These are phyloP conservation scores for Hypocrella siamensis DNA, from an alignment of 2,329 filamentous ascomycete genomes.

Conservation along the genomic window DNA sequence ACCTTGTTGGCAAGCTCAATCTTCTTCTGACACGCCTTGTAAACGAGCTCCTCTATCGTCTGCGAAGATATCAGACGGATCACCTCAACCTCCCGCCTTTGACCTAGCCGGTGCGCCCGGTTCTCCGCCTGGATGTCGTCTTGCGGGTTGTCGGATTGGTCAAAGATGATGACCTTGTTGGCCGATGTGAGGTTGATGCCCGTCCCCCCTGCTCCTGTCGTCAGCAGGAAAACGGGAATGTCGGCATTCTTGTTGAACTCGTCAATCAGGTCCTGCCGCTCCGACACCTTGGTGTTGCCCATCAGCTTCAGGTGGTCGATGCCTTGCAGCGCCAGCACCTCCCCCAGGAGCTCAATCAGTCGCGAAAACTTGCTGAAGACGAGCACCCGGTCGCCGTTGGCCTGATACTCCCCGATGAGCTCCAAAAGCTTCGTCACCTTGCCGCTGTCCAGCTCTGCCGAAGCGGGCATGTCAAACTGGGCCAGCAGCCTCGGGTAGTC, in stretches of 20 bases:
- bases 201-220: constrained; percentile 87
- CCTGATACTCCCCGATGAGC: constrained; percentile 56
- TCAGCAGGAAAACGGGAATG: constrained; percentile 84
- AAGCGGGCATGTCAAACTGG: constrained; percentile 35
- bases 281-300: constrained; percentile 64
- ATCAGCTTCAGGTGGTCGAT: constrained; percentile 78
- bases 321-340: constrained; percentile 56
- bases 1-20: constrained; percentile 63
- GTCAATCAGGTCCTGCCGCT: constrained; percentile 79
- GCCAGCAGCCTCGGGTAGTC: constrained; percentile 37
- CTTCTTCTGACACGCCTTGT: constrained; percentile 83
- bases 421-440: constrained; percentile 73
- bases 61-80: constrained; percentile 64
- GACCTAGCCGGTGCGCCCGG: constrained; percentile 84
- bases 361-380: constrained; percentile 91
- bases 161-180: constrained; percentile 96
- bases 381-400: constrained; percentile 71
- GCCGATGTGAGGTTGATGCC: constrained; percentile 92
- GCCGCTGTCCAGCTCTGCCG: constrained; percentile 48
- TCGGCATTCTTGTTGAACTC: constrained; percentile 60
- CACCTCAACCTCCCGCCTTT: constrained; percentile 81
- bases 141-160: constrained; percentile 93
- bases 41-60: constrained; percentile 88
- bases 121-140: constrained; percentile 98
- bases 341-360: constrained; percentile 77